Evolutionary conservation across 305 asterid genomes (phyloP).

Genomic region (Euphrasia arctica): DNA sequence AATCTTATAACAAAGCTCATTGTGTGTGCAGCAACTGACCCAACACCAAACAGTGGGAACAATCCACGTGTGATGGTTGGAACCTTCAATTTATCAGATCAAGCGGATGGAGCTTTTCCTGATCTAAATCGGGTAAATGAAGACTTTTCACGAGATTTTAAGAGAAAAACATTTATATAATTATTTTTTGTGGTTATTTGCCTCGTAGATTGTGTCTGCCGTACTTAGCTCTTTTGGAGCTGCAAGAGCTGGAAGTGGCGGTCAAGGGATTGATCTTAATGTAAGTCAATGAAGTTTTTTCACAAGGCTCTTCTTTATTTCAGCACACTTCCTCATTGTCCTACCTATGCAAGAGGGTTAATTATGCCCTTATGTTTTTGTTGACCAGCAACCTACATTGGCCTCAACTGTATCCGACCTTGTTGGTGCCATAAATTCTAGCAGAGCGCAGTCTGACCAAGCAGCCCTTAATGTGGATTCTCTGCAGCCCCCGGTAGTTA

Average conservation of each 20-base stretch:
- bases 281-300: constrained; percentile 46
- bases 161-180: constrained; percentile 6
- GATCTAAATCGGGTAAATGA: constrained; percentile 71
- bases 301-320: constrained; percentile 22
- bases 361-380: constrained; percentile 19
- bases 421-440: constrained; percentile 41
- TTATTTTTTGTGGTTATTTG: constrained; percentile 21
- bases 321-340: constrained; percentile 17
- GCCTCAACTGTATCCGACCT: constrained; percentile 42
- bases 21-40: constrained; percentile 55
- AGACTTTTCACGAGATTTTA: constrained; percentile 16
- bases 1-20: constrained; percentile 27
- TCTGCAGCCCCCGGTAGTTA: constrained; percentile 67
- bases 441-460: constrained; percentile 43
- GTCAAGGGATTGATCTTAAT: constrained; percentile 72
- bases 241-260: constrained; percentile 55
- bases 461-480: constrained; percentile 40
- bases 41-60: constrained; percentile 47
- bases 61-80: constrained; percentile 72
- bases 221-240: constrained; percentile 70
- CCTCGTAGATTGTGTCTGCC: constrained; percentile 69
- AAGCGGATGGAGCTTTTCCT: constrained; percentile 73
- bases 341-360: constrained; percentile 4
- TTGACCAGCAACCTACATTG: constrained; percentile 51
- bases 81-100: constrained; percentile 81